Evolutionary conservation across 371 early-diverging fungal species (phyloP), one percentile per base, ranked within the genome.

Genomic region (Mortierella sp.): DNA sequence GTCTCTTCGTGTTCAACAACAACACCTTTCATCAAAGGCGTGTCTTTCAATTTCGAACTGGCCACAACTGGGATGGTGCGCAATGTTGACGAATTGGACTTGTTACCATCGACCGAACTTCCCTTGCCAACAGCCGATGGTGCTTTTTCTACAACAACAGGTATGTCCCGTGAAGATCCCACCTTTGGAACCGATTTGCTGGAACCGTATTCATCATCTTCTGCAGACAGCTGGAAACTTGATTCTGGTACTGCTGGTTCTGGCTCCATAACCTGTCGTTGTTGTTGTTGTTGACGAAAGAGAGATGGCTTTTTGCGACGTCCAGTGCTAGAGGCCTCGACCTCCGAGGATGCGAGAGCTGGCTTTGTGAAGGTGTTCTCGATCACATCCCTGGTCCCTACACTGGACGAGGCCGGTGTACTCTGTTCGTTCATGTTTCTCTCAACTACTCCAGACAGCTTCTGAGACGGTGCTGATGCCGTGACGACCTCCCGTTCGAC

Each of bases 1-100:
- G 79, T 74, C 0, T 84, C 84, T n/a, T 64, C 68, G 12, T 80
- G 80, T 68, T 88, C 87, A 54, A 85, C 80, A 6, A 88, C 84
- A 5, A 78, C 79, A 16, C 86, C 86, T 54, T 80, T 80, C 87
- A 87, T 83, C 5, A 81, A 62, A 2, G 81, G 71, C 8, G 84
- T 84, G 48, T 87, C 87, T 47, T 60, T 63, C 16, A 73, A 61
- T 46, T 82, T 62, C 31, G 74, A 43, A 61, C 74, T 71, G 30
- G 66, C 45, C 34, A 79, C 70, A 5, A 68, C 64, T 26, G 68
- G 74, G 24, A 73, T 60, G n/a, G 52, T 48, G 16, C 64, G 63
- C 55, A 56, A 13, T 2, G 26, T 19, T 5, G 50, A 9, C 14
- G 60, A 30, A 23, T 54, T 3, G 2, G 39, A 28, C n/a, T 27